Percentiles rank a stretch among this genome's conserved stretches.
Conservation (phyloP, 1,139 yeast genomes). For the Pichia sp. region DNA sequence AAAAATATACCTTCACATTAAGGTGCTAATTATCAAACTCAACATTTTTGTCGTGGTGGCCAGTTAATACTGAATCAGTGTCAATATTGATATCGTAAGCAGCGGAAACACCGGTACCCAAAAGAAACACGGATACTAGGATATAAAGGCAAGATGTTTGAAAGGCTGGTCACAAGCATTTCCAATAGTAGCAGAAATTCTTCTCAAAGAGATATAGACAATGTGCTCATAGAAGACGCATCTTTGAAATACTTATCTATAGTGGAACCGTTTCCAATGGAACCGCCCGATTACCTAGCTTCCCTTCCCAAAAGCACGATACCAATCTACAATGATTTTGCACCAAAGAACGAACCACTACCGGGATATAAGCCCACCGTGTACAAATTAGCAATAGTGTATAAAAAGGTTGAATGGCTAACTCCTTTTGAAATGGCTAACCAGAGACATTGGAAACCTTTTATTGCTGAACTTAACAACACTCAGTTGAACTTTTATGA, state of each 20-base stretch:
- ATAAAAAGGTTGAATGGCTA: conserved; percentile 56
- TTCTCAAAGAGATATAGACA: too few species aligned
- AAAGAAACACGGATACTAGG: too few species aligned
- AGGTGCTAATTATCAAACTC: too few species aligned
- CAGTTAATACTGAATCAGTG: too few species aligned
- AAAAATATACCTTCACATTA: too few species aligned
- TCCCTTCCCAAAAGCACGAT: conserved; percentile 26
- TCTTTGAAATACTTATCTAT: conserved; percentile 5
- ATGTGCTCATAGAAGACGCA: neutral
- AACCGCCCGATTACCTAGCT: conserved; percentile 23
- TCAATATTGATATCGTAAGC: too few species aligned
- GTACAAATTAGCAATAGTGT: conserved; percentile 42
- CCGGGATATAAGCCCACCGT: conserved; percentile 55
- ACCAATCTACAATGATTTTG: conserved; percentile 36
- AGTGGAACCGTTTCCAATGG: conserved; percentile 24
- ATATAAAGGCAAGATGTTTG: too few species aligned
- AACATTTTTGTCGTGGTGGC: too few species aligned
- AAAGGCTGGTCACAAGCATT: too few species aligned
- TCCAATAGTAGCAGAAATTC: too few species aligned
- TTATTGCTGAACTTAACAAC: conserved; percentile 60
- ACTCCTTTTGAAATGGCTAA: conserved; percentile 60
- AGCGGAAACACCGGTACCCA: too few species aligned
- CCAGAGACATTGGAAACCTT: conserved; percentile 53
- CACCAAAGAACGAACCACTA: conserved; percentile 27
- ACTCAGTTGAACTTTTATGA: conserved; percentile 63